A percentile compares a stretch with the other conserved stretches of the same genome.
Evolutionary conservation across 495 filamentous ascomycete species (phyloP).

Genomic region (Podospora didyma): DNA sequence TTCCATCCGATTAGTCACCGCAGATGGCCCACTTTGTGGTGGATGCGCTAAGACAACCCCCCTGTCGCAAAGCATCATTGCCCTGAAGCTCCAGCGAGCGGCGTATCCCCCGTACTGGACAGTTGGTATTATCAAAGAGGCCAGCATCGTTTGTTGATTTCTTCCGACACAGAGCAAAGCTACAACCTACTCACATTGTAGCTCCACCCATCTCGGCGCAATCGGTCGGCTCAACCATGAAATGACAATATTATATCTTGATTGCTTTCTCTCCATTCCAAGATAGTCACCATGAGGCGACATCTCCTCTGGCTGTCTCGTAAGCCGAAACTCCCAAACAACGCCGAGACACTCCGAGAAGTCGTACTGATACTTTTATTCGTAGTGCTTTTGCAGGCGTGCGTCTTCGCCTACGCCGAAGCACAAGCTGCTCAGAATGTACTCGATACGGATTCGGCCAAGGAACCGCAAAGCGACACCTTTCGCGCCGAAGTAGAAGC

Average conservation of each 20-base stretch:
- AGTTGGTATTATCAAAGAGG: conserved; percentile 9
- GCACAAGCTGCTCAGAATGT: conserved; percentile 30
- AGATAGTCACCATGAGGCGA: conserved; percentile 34
- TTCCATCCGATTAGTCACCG: no score
- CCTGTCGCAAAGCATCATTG: conserved; percentile 7
- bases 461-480: conserved; percentile 20
- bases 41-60: not conserved
- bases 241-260: conserved; percentile 9
- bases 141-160: not conserved
- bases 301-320: conserved; percentile 39
- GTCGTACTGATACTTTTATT: conserved; percentile 18
- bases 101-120: conserved; percentile 14
- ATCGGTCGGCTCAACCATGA: conserved; percentile 14
- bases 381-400: conserved; percentile 47
- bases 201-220: not conserved
- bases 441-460: conserved; percentile 19
- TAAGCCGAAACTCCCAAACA: conserved; percentile 21
- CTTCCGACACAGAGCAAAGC: not conserved
- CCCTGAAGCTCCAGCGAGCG: not conserved
- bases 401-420: conserved; percentile 29
- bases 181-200: not conserved
- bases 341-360: conserved; percentile 2
- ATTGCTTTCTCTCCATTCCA: conserved; percentile 12
- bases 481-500: conserved; percentile 27
- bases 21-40: no score